Evolutionary conservation across 208 protist species (phyloP).

Genomic region (Blastocrithidia nonstop): DNA sequence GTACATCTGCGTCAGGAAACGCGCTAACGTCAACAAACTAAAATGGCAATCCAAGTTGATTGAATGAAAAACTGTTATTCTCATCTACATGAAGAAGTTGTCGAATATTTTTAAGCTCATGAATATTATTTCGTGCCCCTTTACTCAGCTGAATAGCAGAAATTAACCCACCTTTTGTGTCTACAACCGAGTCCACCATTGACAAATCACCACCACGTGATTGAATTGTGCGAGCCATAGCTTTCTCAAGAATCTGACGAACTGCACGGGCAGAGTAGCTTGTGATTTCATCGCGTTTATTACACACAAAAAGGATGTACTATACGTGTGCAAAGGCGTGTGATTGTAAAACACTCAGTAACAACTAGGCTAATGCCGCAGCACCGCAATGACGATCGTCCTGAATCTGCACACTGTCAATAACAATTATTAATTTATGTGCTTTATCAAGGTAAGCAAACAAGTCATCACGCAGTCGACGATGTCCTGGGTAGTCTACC

Average conservation of each 20-base stretch:
- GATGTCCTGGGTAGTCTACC: slow-evolving; percentile 70
- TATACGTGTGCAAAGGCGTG: slow-evolving; percentile 58
- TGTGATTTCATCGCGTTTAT: slow-evolving; percentile 68
- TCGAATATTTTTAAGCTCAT: no score
- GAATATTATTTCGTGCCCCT: no score
- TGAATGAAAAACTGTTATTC: slow-evolving; percentile 36
- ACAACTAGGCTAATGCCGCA: slow-evolving; percentile 47
- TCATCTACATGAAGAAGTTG: slow-evolving; percentile 27
- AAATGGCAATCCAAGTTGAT: slow-evolving; percentile 24
- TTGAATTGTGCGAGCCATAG: slow-evolving; percentile 25
- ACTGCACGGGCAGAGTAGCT: slow-evolving; percentile 68
- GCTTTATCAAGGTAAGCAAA: slow-evolving; percentile 25
- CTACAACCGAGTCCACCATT: slow-evolving; percentile 41
- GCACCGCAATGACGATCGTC: slow-evolving; percentile 59
- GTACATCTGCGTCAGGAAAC: slow-evolving; percentile 14
- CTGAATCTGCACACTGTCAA: slow-evolving; percentile 62
- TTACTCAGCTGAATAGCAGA: no score
- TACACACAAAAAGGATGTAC: slow-evolving; percentile 49
- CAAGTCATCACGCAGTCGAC: slow-evolving; percentile 40
- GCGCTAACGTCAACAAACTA: slow-evolving; percentile 57
- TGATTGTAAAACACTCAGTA: slow-evolving; percentile 35
- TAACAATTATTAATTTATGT: slow-evolving; percentile 38
- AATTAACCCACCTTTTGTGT: slow-evolving; percentile 24
- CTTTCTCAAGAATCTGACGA: slow-evolving; percentile 48
- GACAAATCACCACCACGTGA: slow-evolving; percentile 35